phyloP scores from a whole-genome alignment of 139 green algal species.

The Auxenochlorella pyrenoidosa region DNA sequence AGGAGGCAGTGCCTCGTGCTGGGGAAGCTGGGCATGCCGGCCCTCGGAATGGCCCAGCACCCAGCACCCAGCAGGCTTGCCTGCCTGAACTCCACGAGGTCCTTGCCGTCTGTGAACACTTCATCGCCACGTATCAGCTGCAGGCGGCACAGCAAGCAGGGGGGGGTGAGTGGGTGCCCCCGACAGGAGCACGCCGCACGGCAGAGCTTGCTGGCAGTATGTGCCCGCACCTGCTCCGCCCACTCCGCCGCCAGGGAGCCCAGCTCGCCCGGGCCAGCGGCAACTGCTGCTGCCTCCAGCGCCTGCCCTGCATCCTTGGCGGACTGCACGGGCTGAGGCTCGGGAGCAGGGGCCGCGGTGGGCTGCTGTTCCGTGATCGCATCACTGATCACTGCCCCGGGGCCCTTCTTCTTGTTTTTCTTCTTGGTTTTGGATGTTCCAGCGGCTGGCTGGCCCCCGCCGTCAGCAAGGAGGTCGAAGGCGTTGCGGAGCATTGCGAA shows the following conservation, averaged over 20 bases:
- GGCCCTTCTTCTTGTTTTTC: constrained; percentile 2
- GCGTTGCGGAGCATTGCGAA: neutral
- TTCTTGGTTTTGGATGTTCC: neutral
- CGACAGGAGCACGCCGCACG: neutral
- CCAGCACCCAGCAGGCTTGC: neutral
- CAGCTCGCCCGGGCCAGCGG: neutral
- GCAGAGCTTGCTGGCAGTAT: neutral
- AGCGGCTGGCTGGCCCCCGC: neutral
- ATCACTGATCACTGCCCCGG: neutral
- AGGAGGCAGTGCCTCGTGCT: too few relatives aligned
- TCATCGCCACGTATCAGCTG: constrained; percentile 10
- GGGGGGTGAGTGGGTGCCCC: too few relatives aligned
- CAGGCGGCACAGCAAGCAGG: neutral
- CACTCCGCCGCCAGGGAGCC: constrained; percentile 6
- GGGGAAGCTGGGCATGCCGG: too few relatives aligned
- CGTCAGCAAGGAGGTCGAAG: neutral
- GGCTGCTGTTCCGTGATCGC: neutral
- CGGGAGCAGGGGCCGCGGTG: neutral
- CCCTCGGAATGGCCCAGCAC: neutral
- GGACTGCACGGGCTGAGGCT: neutral
- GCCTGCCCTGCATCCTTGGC: constrained; percentile 1
- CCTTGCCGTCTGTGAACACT: constrained; percentile 1
- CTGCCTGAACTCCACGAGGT: constrained; percentile 31
- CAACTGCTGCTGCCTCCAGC: constrained; percentile 11
- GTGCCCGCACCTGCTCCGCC: constrained; percentile 22